These are phyloP conservation scores for Verticillium dahliae DNA, from an alignment of 2,329 filamentous ascomycete genomes.

Conservation along the genomic window DNA sequence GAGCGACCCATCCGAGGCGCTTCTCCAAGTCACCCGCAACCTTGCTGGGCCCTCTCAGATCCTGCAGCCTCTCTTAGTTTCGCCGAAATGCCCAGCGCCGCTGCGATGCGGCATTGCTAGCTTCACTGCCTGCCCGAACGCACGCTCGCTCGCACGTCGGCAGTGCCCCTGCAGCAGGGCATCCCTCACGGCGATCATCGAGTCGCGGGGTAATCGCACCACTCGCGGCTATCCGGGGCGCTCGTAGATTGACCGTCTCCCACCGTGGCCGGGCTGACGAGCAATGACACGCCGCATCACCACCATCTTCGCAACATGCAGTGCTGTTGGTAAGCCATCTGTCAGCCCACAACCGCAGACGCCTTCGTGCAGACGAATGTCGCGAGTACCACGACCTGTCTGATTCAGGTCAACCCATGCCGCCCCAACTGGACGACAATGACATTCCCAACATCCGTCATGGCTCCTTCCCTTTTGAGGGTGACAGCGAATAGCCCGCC, in stretches of 20 bases:
- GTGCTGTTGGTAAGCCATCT: neutral
- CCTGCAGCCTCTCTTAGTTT: neutral
- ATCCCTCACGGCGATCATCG: neutral
- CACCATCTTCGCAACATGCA: neutral
- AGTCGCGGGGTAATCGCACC: neutral
- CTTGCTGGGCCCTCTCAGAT: neutral
- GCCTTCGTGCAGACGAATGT: neutral
- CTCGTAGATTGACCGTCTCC: neutral
- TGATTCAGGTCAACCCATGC: neutral
- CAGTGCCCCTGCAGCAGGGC: neutral
- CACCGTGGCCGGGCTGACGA: neutral
- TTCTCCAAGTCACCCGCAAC: neutral
- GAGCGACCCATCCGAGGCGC: neutral
- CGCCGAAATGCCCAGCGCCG: neutral
- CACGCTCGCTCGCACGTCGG: neutral
- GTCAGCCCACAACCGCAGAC: neutral
- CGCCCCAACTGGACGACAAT: neutral
- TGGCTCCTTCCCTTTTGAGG: neutral
- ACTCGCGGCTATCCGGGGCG: neutral
- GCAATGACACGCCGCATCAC: neutral
- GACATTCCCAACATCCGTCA: neutral
- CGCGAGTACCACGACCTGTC: neutral
- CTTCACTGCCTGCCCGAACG: neutral
- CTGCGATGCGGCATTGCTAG: neutral
- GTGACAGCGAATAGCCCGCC: neutral